Evolutionary conservation across 164 flowering plant species (phyloP), one percentile per base, ranked within the genome.

Genomic region (Liriodendron chinense): DNA sequence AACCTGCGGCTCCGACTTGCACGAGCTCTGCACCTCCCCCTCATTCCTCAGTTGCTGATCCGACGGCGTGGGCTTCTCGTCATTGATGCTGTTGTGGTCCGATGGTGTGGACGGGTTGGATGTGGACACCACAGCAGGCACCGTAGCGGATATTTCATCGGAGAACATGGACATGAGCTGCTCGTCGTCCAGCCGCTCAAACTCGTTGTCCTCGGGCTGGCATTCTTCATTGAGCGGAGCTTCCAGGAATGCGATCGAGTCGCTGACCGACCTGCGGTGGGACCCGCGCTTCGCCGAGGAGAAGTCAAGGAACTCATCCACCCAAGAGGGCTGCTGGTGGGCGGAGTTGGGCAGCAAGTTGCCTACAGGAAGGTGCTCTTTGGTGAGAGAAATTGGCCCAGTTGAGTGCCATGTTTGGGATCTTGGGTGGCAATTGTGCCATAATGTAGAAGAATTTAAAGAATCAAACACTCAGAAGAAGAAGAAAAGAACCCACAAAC

Each of bases 351-450:
- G 69, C 21, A 73, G 25, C 61, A 82, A 56, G 28, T 47, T 74
- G 9, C 78, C 82, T 69, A 77, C 66, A 1, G 86, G 86, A 78
- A 2, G 86, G 78, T 13, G 75, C 56, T 56, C 76, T 88, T 34
- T 89, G 91, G 81, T 88, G 86, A 9, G 78, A 70, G 28, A 87
- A 84, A 68, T 82, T 87, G 25, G 89, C 78, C 93, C 94, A 89
- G 72, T 81, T 83, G 18, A 85, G 79, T 3, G 84, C 3, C 87
- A 91, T 83, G 82, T 70, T 87, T 24, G 97, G 97, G 71, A 87
- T 84, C 82, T 91, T 93, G 2, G 98, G 98, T 65, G 98, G 98
- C 73, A 93, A 82, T 43, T 93, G 92, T 47, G 98, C 94, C 98
- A 93, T 93, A 26, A 64, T 9, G 67, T 13, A 13, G 24, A 9